These are phyloP conservation scores for Maudiozyma humilis DNA, from an alignment of 1,139 yeast genomes.

Conservation along the genomic window DNA sequence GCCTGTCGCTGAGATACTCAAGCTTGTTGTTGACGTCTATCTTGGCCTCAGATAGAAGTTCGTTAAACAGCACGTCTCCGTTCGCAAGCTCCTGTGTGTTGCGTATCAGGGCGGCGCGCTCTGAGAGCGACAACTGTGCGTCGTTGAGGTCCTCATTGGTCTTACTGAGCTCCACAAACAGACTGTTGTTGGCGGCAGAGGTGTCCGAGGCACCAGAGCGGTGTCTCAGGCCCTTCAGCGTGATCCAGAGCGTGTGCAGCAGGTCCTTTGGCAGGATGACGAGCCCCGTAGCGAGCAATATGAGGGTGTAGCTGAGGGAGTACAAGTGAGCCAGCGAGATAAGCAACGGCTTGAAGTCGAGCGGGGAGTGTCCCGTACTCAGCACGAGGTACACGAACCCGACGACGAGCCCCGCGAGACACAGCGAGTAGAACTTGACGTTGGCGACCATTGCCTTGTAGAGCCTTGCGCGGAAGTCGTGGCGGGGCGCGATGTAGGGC, in stretches of 20 bases:
- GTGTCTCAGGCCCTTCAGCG: no score
- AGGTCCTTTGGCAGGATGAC: slow-evolving; percentile 25
- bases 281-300: slow-evolving; percentile 26
- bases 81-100: slow-evolving; percentile 16
- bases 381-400: slow-evolving; percentile 23
- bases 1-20: slow-evolving; percentile 11
- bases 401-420: slow-evolving; percentile 17
- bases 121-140: slow-evolving; percentile 22
- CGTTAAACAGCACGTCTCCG: slow-evolving; percentile 23
- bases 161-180: slow-evolving; percentile 28
- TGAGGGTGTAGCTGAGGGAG: slow-evolving; percentile 26
- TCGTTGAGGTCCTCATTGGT: slow-evolving; percentile 30
- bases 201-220: slow-evolving; percentile 14
- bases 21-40: slow-evolving; percentile 23
- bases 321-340: slow-evolving; percentile 29
- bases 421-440: slow-evolving; percentile 26
- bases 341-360: slow-evolving; percentile 27
- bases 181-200: slow-evolving; percentile 15
- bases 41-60: slow-evolving; percentile 22
- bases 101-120: slow-evolving; percentile 22
- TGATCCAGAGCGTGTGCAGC: slow-evolving; percentile 11
- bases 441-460: slow-evolving; percentile 21
- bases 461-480: slow-evolving; percentile 13
- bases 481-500: slow-evolving; percentile 19
- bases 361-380: slow-evolving; percentile 21